Evolutionary conservation across 73 alveolate species (phyloP).

Genomic region (Paramecium pentaurelia): DNA sequence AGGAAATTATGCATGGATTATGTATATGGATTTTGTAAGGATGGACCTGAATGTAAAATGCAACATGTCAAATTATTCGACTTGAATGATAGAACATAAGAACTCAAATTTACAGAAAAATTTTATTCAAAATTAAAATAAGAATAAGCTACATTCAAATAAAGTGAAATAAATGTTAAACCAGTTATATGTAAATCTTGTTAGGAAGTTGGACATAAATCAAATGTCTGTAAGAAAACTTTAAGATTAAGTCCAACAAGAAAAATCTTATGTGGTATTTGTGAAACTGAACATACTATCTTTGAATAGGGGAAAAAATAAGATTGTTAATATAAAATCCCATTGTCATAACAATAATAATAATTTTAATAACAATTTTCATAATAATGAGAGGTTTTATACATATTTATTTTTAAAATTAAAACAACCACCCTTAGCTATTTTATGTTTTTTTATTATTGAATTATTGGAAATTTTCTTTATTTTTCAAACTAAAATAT

Average conservation of each 20-base stretch:
- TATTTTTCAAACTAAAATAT: no score
- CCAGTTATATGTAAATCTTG: constrained; percentile 48
- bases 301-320: background rate
- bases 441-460: no score
- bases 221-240: constrained; percentile 7
- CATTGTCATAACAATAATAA: background rate
- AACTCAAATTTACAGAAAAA: constrained; percentile 17
- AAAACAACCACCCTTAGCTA: background rate
- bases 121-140: constrained; percentile 12
- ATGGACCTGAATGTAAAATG: constrained; percentile 47
- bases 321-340: background rate
- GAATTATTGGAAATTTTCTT: background rate
- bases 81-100: constrained; percentile 12
- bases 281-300: constrained; percentile 29
- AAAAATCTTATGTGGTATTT: background rate
- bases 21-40: constrained; percentile 42
- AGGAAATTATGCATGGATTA: constrained; percentile 45
- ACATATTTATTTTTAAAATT: background rate
- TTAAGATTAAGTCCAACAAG: constrained; percentile 12
- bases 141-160: background rate
- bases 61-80: constrained; percentile 25
- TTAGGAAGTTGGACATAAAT: constrained; percentile 45
- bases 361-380: background rate
- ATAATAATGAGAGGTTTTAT: background rate
- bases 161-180: background rate